Conservation (phyloP, 805 yeast genomes). For the Lipomyces sp. region DNA sequence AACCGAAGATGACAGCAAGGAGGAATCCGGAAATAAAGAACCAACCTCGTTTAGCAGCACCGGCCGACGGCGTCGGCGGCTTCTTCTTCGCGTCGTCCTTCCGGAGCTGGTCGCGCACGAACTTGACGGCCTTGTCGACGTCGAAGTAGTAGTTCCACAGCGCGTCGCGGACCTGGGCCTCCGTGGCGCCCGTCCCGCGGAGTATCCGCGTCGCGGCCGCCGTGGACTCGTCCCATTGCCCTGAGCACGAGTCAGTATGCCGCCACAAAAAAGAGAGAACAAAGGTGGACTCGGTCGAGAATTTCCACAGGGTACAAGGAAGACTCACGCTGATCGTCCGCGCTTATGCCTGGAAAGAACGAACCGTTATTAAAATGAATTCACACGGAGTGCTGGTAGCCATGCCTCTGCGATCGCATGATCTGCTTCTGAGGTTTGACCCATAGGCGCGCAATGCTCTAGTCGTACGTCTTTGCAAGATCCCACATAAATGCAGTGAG, state of each 20-base stretch:
- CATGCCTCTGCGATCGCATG: no score
- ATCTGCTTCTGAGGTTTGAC: no score
- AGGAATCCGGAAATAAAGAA: not conserved
- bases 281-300: not conserved
- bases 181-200: conserved; percentile 45
- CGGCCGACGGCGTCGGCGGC: no score
- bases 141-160: conserved; percentile 60
- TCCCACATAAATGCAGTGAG: not conserved
- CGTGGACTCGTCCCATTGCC: conserved; percentile 31
- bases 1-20: not conserved
- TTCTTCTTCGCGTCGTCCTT: conserved; percentile 16
- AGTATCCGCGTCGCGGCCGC: conserved; percentile 29
- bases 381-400: no score
- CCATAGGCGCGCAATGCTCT: no score
- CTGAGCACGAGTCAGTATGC: conserved; percentile 5
- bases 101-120: conserved; percentile 35
- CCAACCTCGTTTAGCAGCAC: no score
- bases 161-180: conserved; percentile 52
- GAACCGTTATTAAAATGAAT: not conserved
- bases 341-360: conserved; percentile 25
- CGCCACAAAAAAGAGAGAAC: not conserved
- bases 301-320: not conserved
- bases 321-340: conserved; percentile 33
- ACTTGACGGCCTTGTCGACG: conserved; percentile 50
- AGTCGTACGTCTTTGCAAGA: no score